Evolutionary conservation across 306 rosid genomes (phyloP).

Genomic region (Boehmeria nivea): DNA sequence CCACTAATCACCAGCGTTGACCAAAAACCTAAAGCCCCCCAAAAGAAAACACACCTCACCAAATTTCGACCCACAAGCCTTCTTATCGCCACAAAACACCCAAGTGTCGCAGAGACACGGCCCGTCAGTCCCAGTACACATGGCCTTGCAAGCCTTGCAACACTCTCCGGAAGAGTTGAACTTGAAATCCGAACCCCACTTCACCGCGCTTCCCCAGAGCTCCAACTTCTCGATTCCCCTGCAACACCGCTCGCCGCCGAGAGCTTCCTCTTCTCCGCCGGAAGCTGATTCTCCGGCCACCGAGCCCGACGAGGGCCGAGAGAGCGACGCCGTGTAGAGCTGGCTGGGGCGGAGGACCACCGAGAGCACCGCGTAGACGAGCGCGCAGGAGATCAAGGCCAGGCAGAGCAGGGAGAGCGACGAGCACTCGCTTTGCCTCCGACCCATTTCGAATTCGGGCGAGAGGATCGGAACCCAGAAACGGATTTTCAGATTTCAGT

Average conservation of each 20-base stretch:
- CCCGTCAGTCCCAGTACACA: conserved; percentile 83
- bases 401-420: conserved; percentile 36
- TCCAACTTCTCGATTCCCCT: conserved; percentile 72
- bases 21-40: background rate
- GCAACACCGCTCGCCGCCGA: conserved; percentile 46
- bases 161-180: conserved; percentile 60
- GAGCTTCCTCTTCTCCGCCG: conserved; percentile 13
- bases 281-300: conserved; percentile 19
- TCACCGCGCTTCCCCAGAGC: conserved; percentile 90
- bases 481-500: conserved; percentile 15
- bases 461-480: conserved; percentile 30
- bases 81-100: conserved; percentile 75
- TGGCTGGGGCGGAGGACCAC: conserved; percentile 28
- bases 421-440: conserved; percentile 40
- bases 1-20: conserved; percentile 12
- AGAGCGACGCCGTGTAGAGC: conserved; percentile 15
- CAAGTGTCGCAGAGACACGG: conserved; percentile 88
- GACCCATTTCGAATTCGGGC: conserved; percentile 54
- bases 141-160: conserved; percentile 77
- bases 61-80: conserved; percentile 68
- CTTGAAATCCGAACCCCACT: conserved; percentile 91
- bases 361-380: conserved; percentile 55
- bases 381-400: conserved; percentile 48
- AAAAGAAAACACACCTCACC: conserved; percentile 60
- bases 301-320: background rate